Evolutionary conservation across 108 stramenopile genomes (phyloP), one percentile per base, ranked within the genome.

Genomic region (Chaetoceros muelleri): DNA sequence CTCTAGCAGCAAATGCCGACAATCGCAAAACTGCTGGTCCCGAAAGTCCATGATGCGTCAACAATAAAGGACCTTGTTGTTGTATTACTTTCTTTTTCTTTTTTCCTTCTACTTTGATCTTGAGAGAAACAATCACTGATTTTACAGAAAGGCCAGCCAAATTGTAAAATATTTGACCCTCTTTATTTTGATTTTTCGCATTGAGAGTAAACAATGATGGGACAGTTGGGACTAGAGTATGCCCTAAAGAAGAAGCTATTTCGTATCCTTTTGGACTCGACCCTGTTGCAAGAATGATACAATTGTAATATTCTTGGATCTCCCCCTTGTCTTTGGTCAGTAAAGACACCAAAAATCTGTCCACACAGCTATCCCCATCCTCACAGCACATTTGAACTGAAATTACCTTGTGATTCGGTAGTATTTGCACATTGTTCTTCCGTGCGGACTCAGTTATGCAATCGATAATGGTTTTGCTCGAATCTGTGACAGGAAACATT

Each of bases 131-230:
- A 7, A 69, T 47, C 13, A 69, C 84, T n/a, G 27, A 28, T 2
- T 78, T 84, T 8, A 92, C 84, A 1, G 84, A 81, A 13, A 92
- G 57, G 48, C 90, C 90, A 7, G 86, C 58, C 48, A 92, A 68
- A 46, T 77, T 85, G 57, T 87, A 66, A 18, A 92, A 68, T 17
- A 74, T 7, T 8, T 85, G 84, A 23, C 72, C 75, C n/a, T 73
- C 80, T 50, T 73, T 45, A 17, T 44, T 17, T 23, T 76, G 73
- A 18, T 65, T 57, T 51, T 86, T 80, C 34, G 78, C 52, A 67
- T 84, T 92, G 46, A 97, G 66, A 7, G 96, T 95, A 56, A 97
- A 97, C 17, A 97, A 53, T 0, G 94, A 95, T 24, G 96, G 95
- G 16, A 93, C 86, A 5, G 94, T 84, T 25, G 56, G 51, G 17